Evolutionary conservation across 495 filamentous ascomycete genomes (phyloP), one percentile per base, ranked within the genome.

Genomic region (Filosporella fistucella): DNA sequence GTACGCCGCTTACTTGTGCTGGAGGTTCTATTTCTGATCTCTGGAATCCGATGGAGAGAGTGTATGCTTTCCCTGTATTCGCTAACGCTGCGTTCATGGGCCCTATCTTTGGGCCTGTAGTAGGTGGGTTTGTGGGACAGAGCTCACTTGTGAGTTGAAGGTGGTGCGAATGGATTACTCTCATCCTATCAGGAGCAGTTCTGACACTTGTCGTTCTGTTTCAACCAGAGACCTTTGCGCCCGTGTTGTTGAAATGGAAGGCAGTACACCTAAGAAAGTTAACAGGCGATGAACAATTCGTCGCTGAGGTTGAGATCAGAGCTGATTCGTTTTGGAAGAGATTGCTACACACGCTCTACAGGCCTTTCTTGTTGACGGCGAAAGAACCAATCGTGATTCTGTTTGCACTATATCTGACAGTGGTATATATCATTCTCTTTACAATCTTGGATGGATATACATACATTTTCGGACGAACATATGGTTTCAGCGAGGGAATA

Each of bases 1-100:
- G 76, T 33, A 86, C 89, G 8, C 91, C 91, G 49, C 60, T 94
- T 14, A 84, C 78, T 48, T 85, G 91, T 4, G 86, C 87, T 7
- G 89, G 89, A 21, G 89, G 87, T 1, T 88, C 85, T 0, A 78
- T 94, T 13, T 85, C 86, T 7, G 89, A 96, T 62, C 75, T 94
- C 69, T 95, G 87, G 60, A 60, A 69, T 29, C 79, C 74, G 20
- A 66, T 78, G 37, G 75, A 88, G 42, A 73, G 87, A 14, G 72
- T 87, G 1, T 89, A 82, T 54, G 82, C 82, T 10, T 78, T 74
- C 25, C 66, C 70, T 14, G 83, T 82, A 7, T 86, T 85, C 50
- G 63, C 65, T 0, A 67, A 63, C 36, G 45, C 61, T 11, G 64
- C 58, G n/a, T 68, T 68, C 26, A 46, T 65, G 14, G 63, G 71